phyloP scores from a whole-genome alignment of 345 rosid species.

The Clausena lansium region DNA sequence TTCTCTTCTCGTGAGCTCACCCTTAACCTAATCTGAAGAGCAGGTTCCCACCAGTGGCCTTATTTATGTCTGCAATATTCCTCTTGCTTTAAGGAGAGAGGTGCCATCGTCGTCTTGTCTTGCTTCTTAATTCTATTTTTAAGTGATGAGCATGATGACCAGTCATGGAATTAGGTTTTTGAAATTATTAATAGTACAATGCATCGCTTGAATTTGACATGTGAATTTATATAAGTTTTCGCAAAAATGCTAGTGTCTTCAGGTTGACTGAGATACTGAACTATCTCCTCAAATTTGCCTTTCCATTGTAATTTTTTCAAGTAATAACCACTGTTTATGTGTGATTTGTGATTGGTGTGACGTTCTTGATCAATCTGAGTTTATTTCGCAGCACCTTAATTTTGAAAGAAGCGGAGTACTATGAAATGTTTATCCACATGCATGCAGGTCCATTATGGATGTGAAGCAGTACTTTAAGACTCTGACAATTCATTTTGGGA shows the following conservation, averaged over 20 bases:
- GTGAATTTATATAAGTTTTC: neutral
- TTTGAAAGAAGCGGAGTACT: neutral
- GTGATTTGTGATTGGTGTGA: neutral
- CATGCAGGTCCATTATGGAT: slow-evolving; percentile 60
- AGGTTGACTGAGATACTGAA: neutral
- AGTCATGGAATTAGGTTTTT: neutral
- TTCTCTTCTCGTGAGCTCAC: neutral
- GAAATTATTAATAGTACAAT: neutral
- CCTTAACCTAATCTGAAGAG: neutral
- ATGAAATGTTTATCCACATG: slow-evolving; percentile 12
- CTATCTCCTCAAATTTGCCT: neutral
- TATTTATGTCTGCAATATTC: neutral
- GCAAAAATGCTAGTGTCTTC: neutral
- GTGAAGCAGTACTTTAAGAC: slow-evolving; percentile 70
- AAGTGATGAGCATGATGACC: neutral
- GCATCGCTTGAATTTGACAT: neutral
- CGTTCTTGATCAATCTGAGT: neutral
- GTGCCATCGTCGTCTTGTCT: neutral
- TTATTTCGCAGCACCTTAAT: neutral
- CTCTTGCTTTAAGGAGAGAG: neutral
- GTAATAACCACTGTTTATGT: neutral
- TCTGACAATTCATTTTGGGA: slow-evolving; percentile 74
- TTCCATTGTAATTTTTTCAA: neutral
- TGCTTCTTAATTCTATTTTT: neutral
- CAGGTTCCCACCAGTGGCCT: neutral